Evolutionary conservation across 2,329 filamentous ascomycete genomes (phyloP).

Genomic region (Botrytis pseudocinerea): DNA sequence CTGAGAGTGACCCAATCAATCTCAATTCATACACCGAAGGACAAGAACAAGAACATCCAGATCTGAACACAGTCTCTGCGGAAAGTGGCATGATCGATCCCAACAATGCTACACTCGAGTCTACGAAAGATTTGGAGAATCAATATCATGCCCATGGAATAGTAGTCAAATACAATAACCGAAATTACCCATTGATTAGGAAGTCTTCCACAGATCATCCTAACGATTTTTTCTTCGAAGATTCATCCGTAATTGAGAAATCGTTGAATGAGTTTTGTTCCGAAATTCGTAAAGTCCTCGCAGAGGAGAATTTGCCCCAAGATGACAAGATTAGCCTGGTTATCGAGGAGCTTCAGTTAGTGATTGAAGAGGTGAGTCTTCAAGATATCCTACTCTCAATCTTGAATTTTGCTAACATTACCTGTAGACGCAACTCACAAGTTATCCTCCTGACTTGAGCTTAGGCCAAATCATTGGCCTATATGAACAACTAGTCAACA

Average conservation of each 20-base stretch:
- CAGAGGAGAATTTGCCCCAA: slow-evolving; percentile 51
- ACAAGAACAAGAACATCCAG: background rate
- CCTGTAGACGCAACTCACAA: slow-evolving; percentile 47
- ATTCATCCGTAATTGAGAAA: slow-evolving; percentile 54
- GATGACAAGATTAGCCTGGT: slow-evolving; percentile 59
- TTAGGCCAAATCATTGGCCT: slow-evolving; percentile 59
- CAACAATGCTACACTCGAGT: background rate
- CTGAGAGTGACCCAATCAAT: background rate
- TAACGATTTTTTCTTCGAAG: slow-evolving; percentile 57
- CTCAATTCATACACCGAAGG: background rate
- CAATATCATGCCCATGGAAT: slow-evolving; percentile 17
- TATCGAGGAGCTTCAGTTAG: slow-evolving; percentile 55
- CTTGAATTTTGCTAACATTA: slow-evolving; percentile 36
- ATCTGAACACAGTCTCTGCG: background rate
- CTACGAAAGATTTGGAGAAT: background rate
- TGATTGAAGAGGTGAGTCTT: slow-evolving; percentile 56
- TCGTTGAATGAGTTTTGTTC: slow-evolving; percentile 56
- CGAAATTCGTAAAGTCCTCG: slow-evolving; percentile 55
- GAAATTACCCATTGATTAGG: slow-evolving; percentile 21
- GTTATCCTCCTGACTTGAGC: slow-evolving; percentile 49
- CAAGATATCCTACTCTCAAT: background rate
- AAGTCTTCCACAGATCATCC: slow-evolving; percentile 45
- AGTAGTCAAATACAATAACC: slow-evolving; percentile 20
- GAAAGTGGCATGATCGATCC: background rate
- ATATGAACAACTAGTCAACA: slow-evolving; percentile 58